phyloP scores from a whole-genome alignment of 371 early-diverging fungal species.

The Lichtheimia hyalospora region DNA sequence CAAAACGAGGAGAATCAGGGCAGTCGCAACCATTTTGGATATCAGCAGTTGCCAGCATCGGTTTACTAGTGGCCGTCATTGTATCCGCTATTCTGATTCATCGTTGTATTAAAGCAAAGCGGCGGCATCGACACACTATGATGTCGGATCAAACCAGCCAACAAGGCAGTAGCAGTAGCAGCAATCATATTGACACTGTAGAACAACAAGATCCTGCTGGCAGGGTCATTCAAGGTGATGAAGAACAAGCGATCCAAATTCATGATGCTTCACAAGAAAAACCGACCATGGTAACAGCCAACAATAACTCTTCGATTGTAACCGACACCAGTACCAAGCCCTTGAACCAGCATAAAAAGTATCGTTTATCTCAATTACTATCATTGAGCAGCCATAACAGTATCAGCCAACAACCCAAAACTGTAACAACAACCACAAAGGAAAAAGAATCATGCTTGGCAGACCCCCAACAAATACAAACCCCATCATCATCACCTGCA shows the following conservation, averaged over 20 bases:
- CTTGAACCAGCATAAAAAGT: no score
- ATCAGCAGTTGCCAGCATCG: slow-evolving; percentile 5
- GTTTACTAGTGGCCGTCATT: neutral
- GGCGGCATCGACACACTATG: neutral
- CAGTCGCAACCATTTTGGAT: slow-evolving; percentile 18
- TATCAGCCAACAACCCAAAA: neutral
- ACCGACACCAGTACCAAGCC: no score
- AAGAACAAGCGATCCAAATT: no score
- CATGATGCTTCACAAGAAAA: no score
- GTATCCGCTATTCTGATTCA: neutral
- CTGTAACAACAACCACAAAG: no score
- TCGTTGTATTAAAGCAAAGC: neutral
- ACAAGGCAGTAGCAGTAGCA: no score
- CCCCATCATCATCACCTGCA: neutral
- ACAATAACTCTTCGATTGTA: no score
- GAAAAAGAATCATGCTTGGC: neutral
- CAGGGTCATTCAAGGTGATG: no score
- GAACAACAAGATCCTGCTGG: no score
- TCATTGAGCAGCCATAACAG: neutral
- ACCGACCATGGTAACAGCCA: no score
- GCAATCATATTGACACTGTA: no score
- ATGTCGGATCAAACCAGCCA: neutral
- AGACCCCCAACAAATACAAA: neutral
- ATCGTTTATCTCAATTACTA: no score
- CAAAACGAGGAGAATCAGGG: slow-evolving; percentile 5